Evolutionary conservation across 2,329 filamentous ascomycete genomes (phyloP).

Genomic region (Bipolaris cookei): DNA sequence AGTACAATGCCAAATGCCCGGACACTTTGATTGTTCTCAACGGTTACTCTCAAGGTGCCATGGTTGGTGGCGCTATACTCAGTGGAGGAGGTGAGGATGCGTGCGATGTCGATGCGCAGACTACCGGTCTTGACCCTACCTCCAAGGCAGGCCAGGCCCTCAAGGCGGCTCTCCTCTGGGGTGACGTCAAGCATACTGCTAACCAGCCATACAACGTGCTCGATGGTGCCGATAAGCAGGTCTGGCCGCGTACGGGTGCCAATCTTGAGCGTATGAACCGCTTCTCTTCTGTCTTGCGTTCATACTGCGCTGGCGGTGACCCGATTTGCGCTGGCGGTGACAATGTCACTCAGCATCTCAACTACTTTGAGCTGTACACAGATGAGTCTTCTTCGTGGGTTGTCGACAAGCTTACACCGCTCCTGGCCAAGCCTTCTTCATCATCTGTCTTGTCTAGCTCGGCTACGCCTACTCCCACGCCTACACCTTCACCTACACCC

Average conservation of each 20-base stretch:
- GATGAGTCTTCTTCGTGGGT: conserved; percentile 11
- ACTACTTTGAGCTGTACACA: conserved; percentile 14
- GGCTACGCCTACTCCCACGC: not conserved
- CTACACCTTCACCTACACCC: too few species aligned
- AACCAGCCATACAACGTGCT: conserved; percentile 15
- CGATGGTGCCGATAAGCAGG: conserved; percentile 13
- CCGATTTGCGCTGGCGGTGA: conserved; percentile 7
- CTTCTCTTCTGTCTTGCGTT: conserved; percentile 9
- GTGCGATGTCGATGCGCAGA: conserved; percentile 8
- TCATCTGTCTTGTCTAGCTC: conserved; percentile 2
- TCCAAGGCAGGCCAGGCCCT: conserved; percentile 9
- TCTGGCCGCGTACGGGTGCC: conserved; percentile 10
- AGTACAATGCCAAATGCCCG: conserved; percentile 13
- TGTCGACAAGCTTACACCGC: conserved; percentile 11
- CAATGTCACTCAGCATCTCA: conserved; percentile 4
- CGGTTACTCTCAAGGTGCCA: conserved; percentile 14
- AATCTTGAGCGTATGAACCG: conserved; percentile 9
- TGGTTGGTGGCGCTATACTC: conserved; percentile 9
- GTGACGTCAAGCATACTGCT: conserved; percentile 13
- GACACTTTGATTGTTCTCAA: conserved; percentile 10
- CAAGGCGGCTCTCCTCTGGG: conserved; percentile 13
- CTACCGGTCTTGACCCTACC: conserved; percentile 2
- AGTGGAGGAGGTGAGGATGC: conserved; percentile 13
- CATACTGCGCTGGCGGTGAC: conserved; percentile 13
- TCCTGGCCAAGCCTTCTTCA: conserved; percentile 6